Evolutionary conservation across 805 yeast genomes (phyloP).

Genomic region (Kurtzmaniella cleridarum): DNA sequence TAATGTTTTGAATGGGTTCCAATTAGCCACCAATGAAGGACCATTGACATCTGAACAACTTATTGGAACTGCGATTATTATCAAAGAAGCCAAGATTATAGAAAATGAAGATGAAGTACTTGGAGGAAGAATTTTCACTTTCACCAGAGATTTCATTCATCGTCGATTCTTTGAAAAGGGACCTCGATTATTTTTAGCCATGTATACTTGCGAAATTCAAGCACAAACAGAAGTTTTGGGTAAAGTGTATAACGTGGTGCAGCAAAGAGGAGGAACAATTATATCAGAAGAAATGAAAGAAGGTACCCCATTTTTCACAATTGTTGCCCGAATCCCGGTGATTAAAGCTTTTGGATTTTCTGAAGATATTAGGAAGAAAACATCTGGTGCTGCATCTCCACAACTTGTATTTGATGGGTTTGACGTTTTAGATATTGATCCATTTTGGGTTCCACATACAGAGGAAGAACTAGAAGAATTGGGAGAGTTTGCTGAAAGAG

Average conservation of each 20-base stretch:
- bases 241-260: slow-evolving; percentile 90
- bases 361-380: slow-evolving; percentile 86
- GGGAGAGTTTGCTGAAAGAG: slow-evolving; percentile 90
- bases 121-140: slow-evolving; percentile 69
- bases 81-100: slow-evolving; percentile 15
- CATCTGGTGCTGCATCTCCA: slow-evolving; percentile 97
- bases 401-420: slow-evolving; percentile 89
- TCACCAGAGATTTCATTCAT: slow-evolving; percentile 69
- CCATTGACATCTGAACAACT: slow-evolving; percentile 85
- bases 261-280: slow-evolving; percentile 79
- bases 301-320: slow-evolving; percentile 93
- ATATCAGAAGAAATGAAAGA: slow-evolving; percentile 94
- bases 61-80: slow-evolving; percentile 66
- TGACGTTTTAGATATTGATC: slow-evolving; percentile 84
- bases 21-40: slow-evolving; percentile 75
- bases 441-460: slow-evolving; percentile 98
- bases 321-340: slow-evolving; percentile 83
- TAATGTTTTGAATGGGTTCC: slow-evolving; percentile 76
- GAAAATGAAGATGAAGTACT: slow-evolving; percentile 28
- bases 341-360: slow-evolving; percentile 95
- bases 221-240: slow-evolving; percentile 93
- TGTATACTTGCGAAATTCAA: slow-evolving; percentile 91
- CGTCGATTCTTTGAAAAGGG: slow-evolving; percentile 72
- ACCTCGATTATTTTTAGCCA: slow-evolving; percentile 87
- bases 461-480: slow-evolving; percentile 92